Evolutionary conservation across 2,329 filamentous ascomycete species (phyloP).

Genomic region (Coccinonectria pachysandricola): DNA sequence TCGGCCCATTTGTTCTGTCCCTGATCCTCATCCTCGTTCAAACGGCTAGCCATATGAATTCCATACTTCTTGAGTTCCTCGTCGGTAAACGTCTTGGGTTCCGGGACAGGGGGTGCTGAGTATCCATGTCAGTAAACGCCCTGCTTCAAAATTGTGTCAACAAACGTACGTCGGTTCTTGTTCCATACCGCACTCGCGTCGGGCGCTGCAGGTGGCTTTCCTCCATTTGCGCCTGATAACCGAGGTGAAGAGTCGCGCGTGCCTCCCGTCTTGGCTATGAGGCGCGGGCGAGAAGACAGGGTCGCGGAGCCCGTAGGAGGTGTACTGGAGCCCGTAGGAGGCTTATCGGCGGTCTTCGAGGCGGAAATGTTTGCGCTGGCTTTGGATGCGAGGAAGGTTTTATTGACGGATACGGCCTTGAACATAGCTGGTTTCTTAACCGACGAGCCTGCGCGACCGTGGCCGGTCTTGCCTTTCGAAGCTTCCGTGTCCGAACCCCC

Average conservation of each 20-base stretch:
- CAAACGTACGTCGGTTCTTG: slow-evolving; percentile 66
- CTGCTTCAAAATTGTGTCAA: slow-evolving; percentile 2
- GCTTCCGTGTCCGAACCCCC: slow-evolving; percentile 70
- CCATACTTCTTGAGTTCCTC: slow-evolving; percentile 81
- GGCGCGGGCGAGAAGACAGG: slow-evolving; percentile 52
- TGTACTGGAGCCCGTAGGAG: slow-evolving; percentile 34
- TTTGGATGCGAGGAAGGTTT: slow-evolving; percentile 72
- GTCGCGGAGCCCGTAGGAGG: slow-evolving; percentile 35
- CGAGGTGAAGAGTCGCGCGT: slow-evolving; percentile 42
- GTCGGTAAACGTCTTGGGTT: slow-evolving; percentile 74
- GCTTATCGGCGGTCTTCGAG: slow-evolving; percentile 43
- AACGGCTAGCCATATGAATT: slow-evolving; percentile 71
- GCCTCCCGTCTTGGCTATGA: slow-evolving; percentile 65
- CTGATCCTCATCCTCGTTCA: slow-evolving; percentile 63
- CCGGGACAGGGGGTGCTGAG: slow-evolving; percentile 51
- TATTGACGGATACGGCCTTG: slow-evolving; percentile 79
- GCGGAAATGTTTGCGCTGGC: slow-evolving; percentile 32
- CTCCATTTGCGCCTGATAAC: slow-evolving; percentile 40
- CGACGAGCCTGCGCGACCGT: slow-evolving; percentile 47
- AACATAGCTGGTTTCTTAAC: slow-evolving; percentile 69
- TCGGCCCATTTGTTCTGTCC: slow-evolving; percentile 83
- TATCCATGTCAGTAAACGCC: slow-evolving; percentile 11
- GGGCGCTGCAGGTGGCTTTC: slow-evolving; percentile 50
- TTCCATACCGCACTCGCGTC: slow-evolving; percentile 77
- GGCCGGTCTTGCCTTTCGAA: slow-evolving; percentile 48